Evolutionary conservation across 1,284 basidiomycete genomes (phyloP).

Genomic region (Naganishia albida): DNA sequence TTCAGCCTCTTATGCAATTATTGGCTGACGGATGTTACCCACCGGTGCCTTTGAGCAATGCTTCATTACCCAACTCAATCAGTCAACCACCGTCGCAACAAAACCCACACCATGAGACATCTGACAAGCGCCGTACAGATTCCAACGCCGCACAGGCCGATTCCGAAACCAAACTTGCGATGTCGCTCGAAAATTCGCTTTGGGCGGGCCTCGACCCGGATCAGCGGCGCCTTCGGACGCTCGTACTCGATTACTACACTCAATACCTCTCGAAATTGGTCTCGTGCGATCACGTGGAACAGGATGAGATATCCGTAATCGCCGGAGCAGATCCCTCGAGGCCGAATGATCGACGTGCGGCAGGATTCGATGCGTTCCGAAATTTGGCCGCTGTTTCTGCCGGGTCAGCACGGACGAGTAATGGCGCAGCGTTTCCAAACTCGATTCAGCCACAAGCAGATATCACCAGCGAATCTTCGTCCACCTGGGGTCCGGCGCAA

Average conservation of each 20-base stretch:
- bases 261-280: slow-evolving; percentile 30
- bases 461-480: not conserved
- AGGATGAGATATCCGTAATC: not conserved
- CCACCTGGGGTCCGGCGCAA: slow-evolving; percentile 33
- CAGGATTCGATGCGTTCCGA: slow-evolving; percentile 31
- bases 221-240: slow-evolving; percentile 15
- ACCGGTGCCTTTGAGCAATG: not conserved
- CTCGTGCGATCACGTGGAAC: slow-evolving; percentile 28
- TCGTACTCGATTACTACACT: slow-evolving; percentile 28
- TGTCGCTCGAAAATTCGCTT: slow-evolving; percentile 7
- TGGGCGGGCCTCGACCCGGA: slow-evolving; percentile 12
- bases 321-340: slow-evolving; percentile 5
- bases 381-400: slow-evolving; percentile 22
- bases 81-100: not conserved
- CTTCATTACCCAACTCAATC: not conserved
- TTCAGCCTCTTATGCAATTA: slow-evolving; percentile 25
- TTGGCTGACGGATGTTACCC: slow-evolving; percentile 22
- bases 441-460: not conserved
- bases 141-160: not conserved
- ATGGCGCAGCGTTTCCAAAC: not conserved
- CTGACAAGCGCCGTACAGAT: not conserved
- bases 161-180: not conserved
- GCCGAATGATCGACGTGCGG: slow-evolving; percentile 12
- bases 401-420: not conserved
- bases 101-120: not conserved